These are phyloP conservation scores for Chondrus crispus DNA, from an alignment of 23 red algal genomes.

Conservation along the genomic window DNA sequence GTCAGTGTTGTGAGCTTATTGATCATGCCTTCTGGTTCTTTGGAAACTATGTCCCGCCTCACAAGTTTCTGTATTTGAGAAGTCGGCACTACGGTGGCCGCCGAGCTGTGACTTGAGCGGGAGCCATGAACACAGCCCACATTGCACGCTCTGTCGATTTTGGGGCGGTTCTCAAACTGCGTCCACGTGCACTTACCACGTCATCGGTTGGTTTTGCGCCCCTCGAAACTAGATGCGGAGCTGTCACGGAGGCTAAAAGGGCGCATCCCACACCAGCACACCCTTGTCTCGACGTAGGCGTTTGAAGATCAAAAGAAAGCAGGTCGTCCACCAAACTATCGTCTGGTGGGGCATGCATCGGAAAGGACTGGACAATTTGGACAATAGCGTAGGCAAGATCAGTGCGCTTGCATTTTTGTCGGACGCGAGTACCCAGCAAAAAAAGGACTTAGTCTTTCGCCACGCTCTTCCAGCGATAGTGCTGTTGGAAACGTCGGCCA, in stretches of 20 bases:
- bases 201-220: slow-evolving; percentile 37
- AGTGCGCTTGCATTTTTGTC: slow-evolving; percentile 32
- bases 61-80: slow-evolving; percentile 25
- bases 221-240: slow-evolving; percentile 33
- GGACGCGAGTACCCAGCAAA: slow-evolving; percentile 25
- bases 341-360: slow-evolving; percentile 54
- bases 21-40: no score
- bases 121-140: slow-evolving; percentile 44
- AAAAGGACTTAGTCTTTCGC: slow-evolving; percentile 50
- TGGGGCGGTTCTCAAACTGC: slow-evolving; percentile 20
- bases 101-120: slow-evolving; percentile 26
- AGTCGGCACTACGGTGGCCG: slow-evolving; percentile 33
- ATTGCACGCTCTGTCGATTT: slow-evolving; percentile 48
- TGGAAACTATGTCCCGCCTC: slow-evolving; percentile 42
- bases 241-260: slow-evolving; percentile 14
- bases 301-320: slow-evolving; percentile 29
- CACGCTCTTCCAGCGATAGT: slow-evolving; percentile 45
- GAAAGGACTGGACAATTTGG: slow-evolving; percentile 35
- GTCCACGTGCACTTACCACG: slow-evolving; percentile 7
- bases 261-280: slow-evolving; percentile 26
- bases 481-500: slow-evolving; percentile 46
- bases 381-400: slow-evolving; percentile 55
- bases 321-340: slow-evolving; percentile 54
- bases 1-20: no score
- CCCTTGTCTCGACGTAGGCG: slow-evolving; percentile 27